These are phyloP conservation scores for Wilcoxina mikolae DNA, from an alignment of 495 filamentous ascomycete species.

Conservation along the genomic window DNA sequence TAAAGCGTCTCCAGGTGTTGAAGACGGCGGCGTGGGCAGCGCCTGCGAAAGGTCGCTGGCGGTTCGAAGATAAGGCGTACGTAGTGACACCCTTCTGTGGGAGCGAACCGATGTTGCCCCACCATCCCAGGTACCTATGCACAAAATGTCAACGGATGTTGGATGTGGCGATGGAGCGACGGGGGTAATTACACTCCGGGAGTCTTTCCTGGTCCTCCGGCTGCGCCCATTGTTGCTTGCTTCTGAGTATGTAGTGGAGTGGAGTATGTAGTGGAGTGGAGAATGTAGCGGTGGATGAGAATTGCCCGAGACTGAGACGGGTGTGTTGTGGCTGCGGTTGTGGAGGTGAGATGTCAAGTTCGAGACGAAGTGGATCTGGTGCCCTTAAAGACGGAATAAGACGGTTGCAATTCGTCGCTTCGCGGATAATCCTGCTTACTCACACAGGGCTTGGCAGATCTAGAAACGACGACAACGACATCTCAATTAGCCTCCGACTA, in stretches of 20 bases:
- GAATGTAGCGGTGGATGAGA: slow-evolving; percentile 19
- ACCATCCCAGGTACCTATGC: slow-evolving; percentile 62
- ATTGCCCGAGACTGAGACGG: background rate
- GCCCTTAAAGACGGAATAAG: slow-evolving; percentile 1
- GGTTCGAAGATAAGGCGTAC: slow-evolving; percentile 49
- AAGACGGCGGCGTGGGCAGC: slow-evolving; percentile 48
- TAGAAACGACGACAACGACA: slow-evolving; percentile 20
- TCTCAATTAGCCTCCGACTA: slow-evolving; percentile 1
- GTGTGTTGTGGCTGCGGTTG: slow-evolving; percentile 13
- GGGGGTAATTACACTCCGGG: slow-evolving; percentile 53
- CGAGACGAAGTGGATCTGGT: slow-evolving; percentile 32
- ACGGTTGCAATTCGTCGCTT: slow-evolving; percentile 4
- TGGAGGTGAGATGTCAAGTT: no score
- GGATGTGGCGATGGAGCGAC: background rate
- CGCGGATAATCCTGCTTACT: background rate
- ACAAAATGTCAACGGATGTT: background rate
- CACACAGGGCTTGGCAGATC: slow-evolving; percentile 10
- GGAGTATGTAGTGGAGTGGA: slow-evolving; percentile 10
- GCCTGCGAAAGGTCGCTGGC: slow-evolving; percentile 51
- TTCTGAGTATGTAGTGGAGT: slow-evolving; percentile 19
- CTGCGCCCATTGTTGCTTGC: slow-evolving; percentile 50
- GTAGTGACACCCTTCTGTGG: slow-evolving; percentile 49
- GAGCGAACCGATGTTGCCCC: slow-evolving; percentile 58
- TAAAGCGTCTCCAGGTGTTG: slow-evolving; percentile 31
- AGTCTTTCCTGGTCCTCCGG: slow-evolving; percentile 31